Base-by-base conservation (phyloP, 129 eudicot species). In the Artemisia annua region DNA sequence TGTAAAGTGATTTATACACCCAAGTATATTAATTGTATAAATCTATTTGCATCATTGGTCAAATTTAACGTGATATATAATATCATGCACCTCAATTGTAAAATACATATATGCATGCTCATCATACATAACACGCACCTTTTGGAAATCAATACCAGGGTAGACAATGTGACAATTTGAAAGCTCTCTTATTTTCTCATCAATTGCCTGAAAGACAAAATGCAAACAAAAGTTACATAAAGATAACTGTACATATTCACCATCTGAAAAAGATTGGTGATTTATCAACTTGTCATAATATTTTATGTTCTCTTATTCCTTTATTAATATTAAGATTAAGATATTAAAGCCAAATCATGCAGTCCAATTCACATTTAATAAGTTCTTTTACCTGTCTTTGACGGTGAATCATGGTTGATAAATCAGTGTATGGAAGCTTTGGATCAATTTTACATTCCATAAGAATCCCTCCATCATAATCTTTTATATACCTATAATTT, bases 391-490 rank as follows among this genome's bases (percentile, higher is more conserved):
- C 86, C 81, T 90, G n/a, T n/a, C n/a, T n/a, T n/a, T n/a, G 98
- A 67, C 91, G 89, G 70, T 85, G 96, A 70, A 94, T 86, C 98
- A 94, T 94, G 76, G 97, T 90, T 67, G 98, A 94, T 67, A 94
- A 70, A 84, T 94, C 98, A 64, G 93, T 94, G 70, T 94, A 94
- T 54, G 97, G 98, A 86, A 94, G 96, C 84, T 90, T 94, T 50
- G 98, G 98, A 79, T 94, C 97, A 67, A 90, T 94, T 82, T 84
- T 87, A 79, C 97, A 94, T 81, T 94, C 98, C 98, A 94, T 90
- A 75, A 94, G n/a, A n/a, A n/a, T n/a, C n/a, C n/a, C n/a, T n/a
- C n/a, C n/a, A n/a, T n/a, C n/a, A n/a, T n/a, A n/a, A n/a, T n/a
- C n/a, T n/a, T n/a, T n/a, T n/a, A n/a, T n/a, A n/a, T n/a, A n/a